Evolutionary conservation across 2,329 filamentous ascomycete species (phyloP).

Genomic region (Cladosporium sp.): DNA sequence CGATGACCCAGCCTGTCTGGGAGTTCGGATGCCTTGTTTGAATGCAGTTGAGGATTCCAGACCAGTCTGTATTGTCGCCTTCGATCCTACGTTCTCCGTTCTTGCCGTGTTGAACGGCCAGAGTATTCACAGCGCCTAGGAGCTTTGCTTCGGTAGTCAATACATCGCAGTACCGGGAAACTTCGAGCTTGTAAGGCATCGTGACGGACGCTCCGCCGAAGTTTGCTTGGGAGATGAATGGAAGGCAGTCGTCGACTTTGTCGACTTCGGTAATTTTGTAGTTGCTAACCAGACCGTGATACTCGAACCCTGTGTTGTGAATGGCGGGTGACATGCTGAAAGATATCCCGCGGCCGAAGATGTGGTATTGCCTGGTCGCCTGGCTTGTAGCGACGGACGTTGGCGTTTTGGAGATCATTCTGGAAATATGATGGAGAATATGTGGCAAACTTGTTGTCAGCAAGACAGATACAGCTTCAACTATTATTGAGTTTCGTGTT

Average conservation of each 20-base stretch:
- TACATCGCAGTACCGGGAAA: not conserved
- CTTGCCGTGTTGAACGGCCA: not conserved
- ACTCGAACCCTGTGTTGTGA: not conserved
- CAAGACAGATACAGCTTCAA: not conserved
- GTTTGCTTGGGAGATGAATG: not conserved
- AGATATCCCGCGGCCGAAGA: slow-evolving; percentile 4
- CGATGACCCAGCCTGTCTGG: not conserved
- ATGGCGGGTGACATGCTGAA: slow-evolving; percentile 6
- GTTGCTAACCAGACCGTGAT: not conserved
- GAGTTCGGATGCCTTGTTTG: not conserved
- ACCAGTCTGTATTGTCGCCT: slow-evolving; percentile 15
- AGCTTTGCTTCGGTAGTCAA: not conserved
- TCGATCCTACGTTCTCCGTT: not conserved
- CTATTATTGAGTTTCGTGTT: not conserved
- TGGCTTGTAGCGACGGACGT: not conserved
- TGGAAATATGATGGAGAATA: not conserved
- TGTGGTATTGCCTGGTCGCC: not conserved
- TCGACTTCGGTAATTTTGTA: slow-evolving; percentile 1
- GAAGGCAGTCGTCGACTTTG: not conserved
- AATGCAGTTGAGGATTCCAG: slow-evolving; percentile 1
- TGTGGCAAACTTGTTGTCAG: not conserved
- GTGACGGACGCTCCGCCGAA: slow-evolving; percentile 6
- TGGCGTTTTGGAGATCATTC: not conserved
- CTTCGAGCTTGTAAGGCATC: slow-evolving; percentile 5
- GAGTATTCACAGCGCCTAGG: not conserved